phyloP scores from a whole-genome alignment of 2,329 filamentous ascomycete genomes.

The Paecilomyces formosus region DNA sequence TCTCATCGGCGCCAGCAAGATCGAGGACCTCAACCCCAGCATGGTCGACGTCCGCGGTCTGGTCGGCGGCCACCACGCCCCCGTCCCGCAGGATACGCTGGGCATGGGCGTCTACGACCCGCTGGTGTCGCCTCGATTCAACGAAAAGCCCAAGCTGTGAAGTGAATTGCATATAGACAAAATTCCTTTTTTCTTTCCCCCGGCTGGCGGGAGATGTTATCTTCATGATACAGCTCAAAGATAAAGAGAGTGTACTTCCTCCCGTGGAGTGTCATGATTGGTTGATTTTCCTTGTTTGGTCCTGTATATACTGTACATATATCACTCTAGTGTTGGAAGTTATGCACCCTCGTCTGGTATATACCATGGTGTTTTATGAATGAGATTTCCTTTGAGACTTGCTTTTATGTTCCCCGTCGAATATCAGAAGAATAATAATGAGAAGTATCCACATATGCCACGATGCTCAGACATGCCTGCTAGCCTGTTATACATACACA shows the following conservation, averaged over 20 bases:
- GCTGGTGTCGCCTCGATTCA: slow-evolving; percentile 41
- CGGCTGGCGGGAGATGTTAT: too few relatives aligned
- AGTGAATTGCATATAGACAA: slow-evolving; percentile 11
- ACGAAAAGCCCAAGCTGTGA: slow-evolving; percentile 41
- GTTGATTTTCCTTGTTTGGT: background rate
- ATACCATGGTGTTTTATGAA: background rate
- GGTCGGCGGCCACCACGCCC: slow-evolving; percentile 47
- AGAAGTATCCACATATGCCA: too few relatives aligned
- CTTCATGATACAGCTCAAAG: background rate
- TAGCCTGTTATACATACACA: background rate
- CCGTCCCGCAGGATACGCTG: slow-evolving; percentile 56
- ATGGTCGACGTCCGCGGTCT: slow-evolving; percentile 73
- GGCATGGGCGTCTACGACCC: slow-evolving; percentile 51
- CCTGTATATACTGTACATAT: background rate
- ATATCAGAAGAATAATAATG: too few relatives aligned
- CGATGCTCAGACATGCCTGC: background rate
- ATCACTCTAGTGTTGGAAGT: background rate
- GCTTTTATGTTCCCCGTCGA: too few relatives aligned
- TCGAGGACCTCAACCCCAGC: slow-evolving; percentile 72
- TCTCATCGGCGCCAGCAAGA: slow-evolving; percentile 67
- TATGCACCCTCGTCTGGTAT: background rate
- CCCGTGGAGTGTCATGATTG: background rate
- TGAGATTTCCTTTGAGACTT: background rate
- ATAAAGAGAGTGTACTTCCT: background rate
- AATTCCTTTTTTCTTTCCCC: background rate